Base-by-base conservation (phyloP, 176 grass and related monocot species). In the Triticum dicoccoides region DNA sequence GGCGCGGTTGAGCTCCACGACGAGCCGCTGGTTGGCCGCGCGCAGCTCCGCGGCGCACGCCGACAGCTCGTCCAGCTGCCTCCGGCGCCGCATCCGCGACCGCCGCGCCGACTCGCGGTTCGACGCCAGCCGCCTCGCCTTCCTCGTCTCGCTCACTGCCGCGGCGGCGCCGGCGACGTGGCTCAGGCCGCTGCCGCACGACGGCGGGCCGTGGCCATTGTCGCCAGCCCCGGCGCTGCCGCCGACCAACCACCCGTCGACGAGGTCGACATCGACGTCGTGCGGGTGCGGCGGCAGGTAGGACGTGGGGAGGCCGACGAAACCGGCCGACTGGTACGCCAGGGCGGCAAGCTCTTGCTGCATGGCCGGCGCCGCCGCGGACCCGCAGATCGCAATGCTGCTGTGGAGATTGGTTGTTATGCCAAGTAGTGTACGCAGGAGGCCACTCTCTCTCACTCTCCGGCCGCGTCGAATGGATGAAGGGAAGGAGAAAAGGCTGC, bases 31-130 rank as follows among this genome's bases (percentile, higher is more conserved):
- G 86, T 89, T 92, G 15, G 83, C 79, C 11, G 74, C 35, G 3
- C 83, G 87, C 21, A 92, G 86, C 79, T 72, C 78, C 44, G 70
- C 73, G 11, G 77, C 65, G 79, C 27, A 58, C 79, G 65, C 25
- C 66, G 79, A 61, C 78, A 92, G 83, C 34, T 86, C 87, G 74
- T 89, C 90, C 44, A 92, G 83, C 73, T 83, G 87, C 25, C 83
- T 70, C 73, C 79, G 73, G 79, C 83, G 82, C 58, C 90, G 78
- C 33, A 80, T 35, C 24, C 90, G 73, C 78, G 90, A 85, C 73
- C 90, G 82, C 79, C 87, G 62, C 66, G 87, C 90, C 21, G 90
- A 92, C 87, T 92, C 87, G 5, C 86, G 78, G 83, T 92, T 92
- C 87, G 87, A 92, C 79, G 83, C 83, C 73, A 86, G 73, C 73